Conservation (phyloP, 2,329 filamentous ascomycete species). For the Fusarium secorum region DNA sequence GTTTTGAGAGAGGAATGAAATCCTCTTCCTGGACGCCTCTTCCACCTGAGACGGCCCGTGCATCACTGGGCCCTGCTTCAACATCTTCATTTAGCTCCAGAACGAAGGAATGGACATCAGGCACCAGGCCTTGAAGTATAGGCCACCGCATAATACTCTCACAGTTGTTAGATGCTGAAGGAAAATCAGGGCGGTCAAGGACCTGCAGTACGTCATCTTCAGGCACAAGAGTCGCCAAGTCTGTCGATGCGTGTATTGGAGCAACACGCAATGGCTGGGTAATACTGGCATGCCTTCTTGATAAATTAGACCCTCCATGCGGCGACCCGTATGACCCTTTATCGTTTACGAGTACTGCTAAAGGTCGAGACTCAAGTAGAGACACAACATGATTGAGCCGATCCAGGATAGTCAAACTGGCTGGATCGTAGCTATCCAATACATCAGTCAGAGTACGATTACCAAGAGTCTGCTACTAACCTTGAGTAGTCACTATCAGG, state of each 20-base stretch:
- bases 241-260: background rate
- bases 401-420: background rate
- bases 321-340: rapidly evolving
- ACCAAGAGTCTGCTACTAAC: rapidly evolving
- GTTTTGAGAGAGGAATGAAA: background rate
- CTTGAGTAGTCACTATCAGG: background rate
- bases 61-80: background rate
- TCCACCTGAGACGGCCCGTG: background rate
- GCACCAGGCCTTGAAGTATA: background rate
- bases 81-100: background rate
- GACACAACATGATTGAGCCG: background rate
- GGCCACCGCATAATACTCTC: background rate
- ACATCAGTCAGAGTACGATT: rapidly evolving
- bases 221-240: background rate
- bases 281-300: rapidly evolving
- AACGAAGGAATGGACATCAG: background rate
- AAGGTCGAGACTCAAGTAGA: background rate
- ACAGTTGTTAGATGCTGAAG: background rate
- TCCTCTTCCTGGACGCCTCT: background rate
- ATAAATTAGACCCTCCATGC: rapidly evolving
- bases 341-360: background rate
- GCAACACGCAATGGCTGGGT: background rate
- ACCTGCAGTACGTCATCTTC: background rate
- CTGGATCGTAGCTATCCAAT: background rate
- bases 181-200: background rate